Evolutionary conservation across 2,329 filamentous ascomycete genomes (phyloP).

Genomic region (Didymella segeticola): DNA sequence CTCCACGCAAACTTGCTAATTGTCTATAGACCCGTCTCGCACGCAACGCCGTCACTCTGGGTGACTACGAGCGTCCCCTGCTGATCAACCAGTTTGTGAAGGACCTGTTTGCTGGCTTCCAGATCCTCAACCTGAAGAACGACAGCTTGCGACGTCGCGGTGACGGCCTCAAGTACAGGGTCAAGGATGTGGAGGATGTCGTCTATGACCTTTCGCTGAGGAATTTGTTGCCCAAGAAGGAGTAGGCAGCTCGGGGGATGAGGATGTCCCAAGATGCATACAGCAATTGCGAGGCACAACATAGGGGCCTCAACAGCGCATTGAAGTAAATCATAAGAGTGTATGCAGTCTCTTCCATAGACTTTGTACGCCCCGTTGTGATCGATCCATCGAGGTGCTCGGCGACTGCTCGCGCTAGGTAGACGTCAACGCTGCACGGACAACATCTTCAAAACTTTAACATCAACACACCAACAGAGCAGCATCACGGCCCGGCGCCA

Average conservation of each 20-base stretch:
- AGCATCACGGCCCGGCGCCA: conserved; percentile 27
- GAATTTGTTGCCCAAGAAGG: conserved; percentile 67
- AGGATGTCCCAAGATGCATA: not conserved
- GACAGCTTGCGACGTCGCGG: conserved; percentile 85
- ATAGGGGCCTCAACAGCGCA: too few species aligned
- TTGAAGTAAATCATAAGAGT: too few species aligned
- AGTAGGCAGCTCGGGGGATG: conserved; percentile 4
- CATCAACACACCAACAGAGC: conserved; percentile 14
- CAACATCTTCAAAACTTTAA: conserved; percentile 24
- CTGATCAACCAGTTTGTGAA: conserved; percentile 93
- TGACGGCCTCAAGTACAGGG: conserved; percentile 94
- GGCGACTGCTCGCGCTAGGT: conserved; percentile 18
- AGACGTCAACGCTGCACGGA: conserved; percentile 26
- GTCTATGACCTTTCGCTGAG: conserved; percentile 93
- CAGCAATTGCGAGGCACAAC: too few species aligned
- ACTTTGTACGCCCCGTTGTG: too few species aligned
- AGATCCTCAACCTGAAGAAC: conserved; percentile 97
- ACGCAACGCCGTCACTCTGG: conserved; percentile 91
- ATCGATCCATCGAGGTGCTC: conserved; percentile 25
- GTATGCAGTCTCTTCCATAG: too few species aligned
- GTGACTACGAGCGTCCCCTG: conserved; percentile 84
- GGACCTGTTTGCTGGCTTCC: conserved; percentile 93
- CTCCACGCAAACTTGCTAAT: not conserved
- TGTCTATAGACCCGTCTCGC: conserved; percentile 74
- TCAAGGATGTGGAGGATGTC: conserved; percentile 98